A percentile compares a stretch with the other conserved stretches of the same genome.
These are phyloP conservation scores for Dysphania ambrosioides DNA, from an alignment of 148 eudicot genomes.

Conservation along the genomic window DNA sequence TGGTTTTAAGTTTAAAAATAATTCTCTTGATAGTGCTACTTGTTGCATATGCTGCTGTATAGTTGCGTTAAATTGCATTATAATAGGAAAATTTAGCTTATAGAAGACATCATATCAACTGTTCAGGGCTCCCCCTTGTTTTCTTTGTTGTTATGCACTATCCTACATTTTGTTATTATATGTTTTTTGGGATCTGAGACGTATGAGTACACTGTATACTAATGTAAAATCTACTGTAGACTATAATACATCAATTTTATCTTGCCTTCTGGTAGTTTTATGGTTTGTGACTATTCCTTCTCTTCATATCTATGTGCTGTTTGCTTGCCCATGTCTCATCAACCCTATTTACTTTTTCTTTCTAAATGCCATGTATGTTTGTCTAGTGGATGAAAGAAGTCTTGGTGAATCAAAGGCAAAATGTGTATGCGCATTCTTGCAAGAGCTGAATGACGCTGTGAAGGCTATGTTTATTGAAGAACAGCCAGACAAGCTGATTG, in stretches of 20 bases:
- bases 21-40: not conserved
- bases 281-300: not conserved
- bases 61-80: not conserved
- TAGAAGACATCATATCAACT: not conserved
- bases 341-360: not conserved
- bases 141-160: not conserved
- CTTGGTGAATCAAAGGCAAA: constrained; percentile 92
- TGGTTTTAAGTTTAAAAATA: not conserved
- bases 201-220: not conserved
- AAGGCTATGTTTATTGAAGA: constrained; percentile 91
- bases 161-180: not conserved
- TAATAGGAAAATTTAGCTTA: not conserved
- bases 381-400: constrained; percentile 73
- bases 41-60: no score
- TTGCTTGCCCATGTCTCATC: not conserved
- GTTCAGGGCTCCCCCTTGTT: not conserved
- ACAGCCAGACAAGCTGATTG: constrained; percentile 66
- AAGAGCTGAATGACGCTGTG: constrained; percentile 96
- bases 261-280: not conserved
- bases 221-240: not conserved
- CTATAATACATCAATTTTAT: not conserved
- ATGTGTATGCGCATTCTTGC: constrained; percentile 79
- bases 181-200: not conserved
- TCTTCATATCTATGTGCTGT: not conserved
- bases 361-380: constrained; percentile 21